Percentiles rank a stretch among this genome's conserved stretches.
Conservation (phyloP, 495 filamentous ascomycete species). For the Cudoniella acicularis region DNA sequence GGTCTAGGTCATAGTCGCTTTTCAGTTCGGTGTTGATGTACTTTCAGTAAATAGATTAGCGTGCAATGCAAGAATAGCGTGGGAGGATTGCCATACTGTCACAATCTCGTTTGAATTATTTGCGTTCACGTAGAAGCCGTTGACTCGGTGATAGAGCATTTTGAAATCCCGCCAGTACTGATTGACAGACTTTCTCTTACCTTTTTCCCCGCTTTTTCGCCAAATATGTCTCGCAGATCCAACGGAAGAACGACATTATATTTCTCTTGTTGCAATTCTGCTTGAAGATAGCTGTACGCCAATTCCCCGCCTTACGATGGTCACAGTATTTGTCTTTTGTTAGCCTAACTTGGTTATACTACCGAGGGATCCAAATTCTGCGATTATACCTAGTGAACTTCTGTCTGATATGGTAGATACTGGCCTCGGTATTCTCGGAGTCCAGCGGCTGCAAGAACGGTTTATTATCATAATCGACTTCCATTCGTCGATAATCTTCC, state of each 20-base stretch:
- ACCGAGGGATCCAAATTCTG: neutral
- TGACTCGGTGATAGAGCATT: constrained; percentile 21
- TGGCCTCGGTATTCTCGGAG: constrained; percentile 18
- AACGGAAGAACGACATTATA: constrained; percentile 13
- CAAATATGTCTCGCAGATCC: neutral
- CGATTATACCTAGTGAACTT: constrained; percentile 16
- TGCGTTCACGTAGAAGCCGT: constrained; percentile 24
- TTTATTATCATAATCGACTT: no score
- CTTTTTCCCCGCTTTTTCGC: neutral
- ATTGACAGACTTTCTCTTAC: constrained; percentile 15
- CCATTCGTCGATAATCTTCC: no score
- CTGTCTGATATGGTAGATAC: constrained; percentile 20
- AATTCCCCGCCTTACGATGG: neutral
- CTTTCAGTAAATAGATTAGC: constrained; percentile 8
- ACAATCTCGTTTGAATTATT: constrained; percentile 27
- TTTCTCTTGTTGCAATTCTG: constrained; percentile 13
- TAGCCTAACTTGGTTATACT: constrained; percentile 3
- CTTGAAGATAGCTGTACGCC: constrained; percentile 10
- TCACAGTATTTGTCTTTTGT: constrained; percentile 11
- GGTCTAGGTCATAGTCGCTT: constrained; percentile 8
- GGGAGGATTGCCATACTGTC: constrained; percentile 29
- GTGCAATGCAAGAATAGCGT: neutral
- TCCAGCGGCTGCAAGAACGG: neutral
- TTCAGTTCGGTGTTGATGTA: constrained; percentile 12
- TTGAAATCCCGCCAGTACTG: constrained; percentile 24